Conservation (phyloP, 2,329 filamentous ascomycete genomes). For the Pseudonectria foliicola region DNA sequence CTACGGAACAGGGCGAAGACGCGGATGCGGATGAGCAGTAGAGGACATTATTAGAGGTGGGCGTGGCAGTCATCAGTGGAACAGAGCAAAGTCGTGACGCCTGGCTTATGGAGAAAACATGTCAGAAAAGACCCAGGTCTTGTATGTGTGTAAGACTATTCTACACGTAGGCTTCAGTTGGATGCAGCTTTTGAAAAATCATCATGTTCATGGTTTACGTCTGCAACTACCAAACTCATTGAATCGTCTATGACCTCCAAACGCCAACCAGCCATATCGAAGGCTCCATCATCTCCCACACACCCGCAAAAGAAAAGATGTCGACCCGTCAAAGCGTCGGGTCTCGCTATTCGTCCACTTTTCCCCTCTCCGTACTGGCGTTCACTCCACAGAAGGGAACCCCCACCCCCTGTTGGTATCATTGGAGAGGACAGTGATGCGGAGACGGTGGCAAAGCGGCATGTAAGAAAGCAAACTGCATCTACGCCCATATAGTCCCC, state of each 20-base stretch:
- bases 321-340: slow-evolving; percentile 14
- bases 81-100: slow-evolving; percentile 6
- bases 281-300: slow-evolving; percentile 19
- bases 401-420: slow-evolving; percentile 18
- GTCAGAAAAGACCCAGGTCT: slow-evolving; percentile 1
- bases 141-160: slow-evolving; percentile 5
- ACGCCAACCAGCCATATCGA: slow-evolving; percentile 30
- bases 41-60: slow-evolving; percentile 2
- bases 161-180: background rate
- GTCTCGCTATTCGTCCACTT: slow-evolving; percentile 8
- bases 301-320: slow-evolving; percentile 7
- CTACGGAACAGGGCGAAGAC: slow-evolving; percentile 17
- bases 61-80: slow-evolving; percentile 3
- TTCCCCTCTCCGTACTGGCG: slow-evolving; percentile 6
- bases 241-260: slow-evolving; percentile 34
- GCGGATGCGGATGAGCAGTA: slow-evolving; percentile 10
- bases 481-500: slow-evolving; percentile 15
- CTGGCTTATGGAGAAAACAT: slow-evolving; percentile 1
- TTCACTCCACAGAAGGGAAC: slow-evolving; percentile 8
- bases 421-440: slow-evolving; percentile 19
- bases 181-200: slow-evolving; percentile 12
- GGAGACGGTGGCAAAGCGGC: slow-evolving; percentile 7
- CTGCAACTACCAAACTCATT: slow-evolving; percentile 28
- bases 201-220: slow-evolving; percentile 27
- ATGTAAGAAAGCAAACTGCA: slow-evolving; percentile 5